Base-by-base conservation (phyloP, 2,329 filamentous ascomycete genomes). In the Colletotrichum agaves region DNA sequence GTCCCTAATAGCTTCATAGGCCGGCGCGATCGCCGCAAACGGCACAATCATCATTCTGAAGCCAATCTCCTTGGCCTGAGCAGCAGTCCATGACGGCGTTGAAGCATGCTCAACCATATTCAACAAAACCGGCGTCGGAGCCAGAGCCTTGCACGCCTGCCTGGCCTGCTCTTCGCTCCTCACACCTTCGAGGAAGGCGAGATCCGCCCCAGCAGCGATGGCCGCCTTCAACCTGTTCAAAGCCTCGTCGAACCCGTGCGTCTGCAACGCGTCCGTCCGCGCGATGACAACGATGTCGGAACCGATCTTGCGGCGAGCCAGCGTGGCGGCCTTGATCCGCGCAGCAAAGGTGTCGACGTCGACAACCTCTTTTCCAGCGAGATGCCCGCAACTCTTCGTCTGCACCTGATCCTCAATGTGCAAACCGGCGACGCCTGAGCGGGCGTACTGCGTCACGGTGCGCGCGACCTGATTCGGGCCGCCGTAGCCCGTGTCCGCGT, bases 321-420 rank as follows among this genome's bases (percentile, higher is more conserved):
- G 77, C 12, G 77, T 79, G 0, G 87, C 87, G 0, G 88, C 88
- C 0, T 84, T 79, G 72, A 91, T 87, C 0, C 89, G 81, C n/a
- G 80, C 76, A n/a, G 82, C 74, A 71, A 83, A 90, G 19, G 83
- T 82, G 1, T 84, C 81, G 0, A 74, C 68, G 2, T 78, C 73
- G 8, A 91, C 89, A 12, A 91, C 78, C 63, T 86, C 80, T 76
- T 92, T 91, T 61, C 87, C 87, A 0, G 77, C 76, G 1, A 91
- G 79, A 73, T 91, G 89, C 0, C 89, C 89, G 74, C 89, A 91
- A 10, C 88, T 85, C 78, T 92, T 91, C 49, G 83, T 86, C 47
- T 84, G 79, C 17, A 90, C 82, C 78, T 91, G 88, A 75, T 90
- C 88, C 75, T 90, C 88, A 63, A 90, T 83, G 72, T 90, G 87